Conservation (phyloP, 139 green algal genomes). For the Chlamydomonas applanata region DNA sequence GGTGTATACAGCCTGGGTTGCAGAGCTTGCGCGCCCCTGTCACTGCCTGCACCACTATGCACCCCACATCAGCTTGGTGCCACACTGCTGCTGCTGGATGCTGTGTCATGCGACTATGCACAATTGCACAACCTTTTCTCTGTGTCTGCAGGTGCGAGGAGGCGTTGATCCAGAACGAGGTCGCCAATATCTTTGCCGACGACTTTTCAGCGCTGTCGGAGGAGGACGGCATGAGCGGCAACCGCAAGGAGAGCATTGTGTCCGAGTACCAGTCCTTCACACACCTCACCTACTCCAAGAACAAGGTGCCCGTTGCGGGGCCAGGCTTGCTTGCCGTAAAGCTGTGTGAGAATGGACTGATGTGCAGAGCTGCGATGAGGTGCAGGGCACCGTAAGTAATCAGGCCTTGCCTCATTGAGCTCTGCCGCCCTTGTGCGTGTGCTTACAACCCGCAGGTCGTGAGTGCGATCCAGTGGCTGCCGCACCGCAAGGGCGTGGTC, state of each 20-base stretch:
- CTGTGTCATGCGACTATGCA: no score
- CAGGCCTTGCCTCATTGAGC: neutral
- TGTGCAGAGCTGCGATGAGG: neutral
- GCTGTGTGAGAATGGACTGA: neutral
- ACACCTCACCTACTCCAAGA: constrained; percentile 75
- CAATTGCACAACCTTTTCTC: neutral
- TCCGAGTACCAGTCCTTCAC: constrained; percentile 37
- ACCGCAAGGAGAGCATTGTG: constrained; percentile 36
- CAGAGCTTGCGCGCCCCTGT: no score
- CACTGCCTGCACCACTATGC: neutral
- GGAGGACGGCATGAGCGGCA: constrained; percentile 53
- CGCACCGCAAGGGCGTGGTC: constrained; percentile 63
- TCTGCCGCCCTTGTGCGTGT: neutral
- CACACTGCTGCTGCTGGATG: no score
- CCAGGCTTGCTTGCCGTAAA: neutral
- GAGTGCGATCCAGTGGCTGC: constrained; percentile 73
- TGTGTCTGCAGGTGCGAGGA: constrained; percentile 47
- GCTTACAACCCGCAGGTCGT: constrained; percentile 48
- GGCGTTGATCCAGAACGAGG: constrained; percentile 75
- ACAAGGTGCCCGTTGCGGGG: constrained; percentile 58
- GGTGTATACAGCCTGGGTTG: no score
- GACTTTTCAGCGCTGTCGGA: constrained; percentile 73
- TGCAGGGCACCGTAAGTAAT: neutral
- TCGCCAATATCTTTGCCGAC: constrained; percentile 72
- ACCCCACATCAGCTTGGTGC: no score